Evolutionary conservation across 108 stramenopile species (phyloP).

Genomic region (Pseudonitzschia delicatissima): DNA sequence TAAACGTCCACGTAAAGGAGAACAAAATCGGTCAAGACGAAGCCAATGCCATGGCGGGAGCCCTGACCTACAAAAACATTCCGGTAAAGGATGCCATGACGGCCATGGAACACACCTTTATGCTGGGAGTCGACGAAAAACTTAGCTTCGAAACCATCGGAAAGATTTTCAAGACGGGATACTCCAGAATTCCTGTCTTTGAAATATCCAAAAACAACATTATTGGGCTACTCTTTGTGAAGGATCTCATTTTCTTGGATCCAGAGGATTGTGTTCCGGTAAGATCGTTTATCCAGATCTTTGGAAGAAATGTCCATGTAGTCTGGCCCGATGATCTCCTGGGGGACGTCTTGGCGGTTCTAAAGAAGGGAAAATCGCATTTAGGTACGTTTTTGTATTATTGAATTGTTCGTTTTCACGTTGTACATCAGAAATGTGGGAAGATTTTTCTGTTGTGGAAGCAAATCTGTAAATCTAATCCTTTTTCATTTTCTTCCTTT

Average conservation of each 20-base stretch:
- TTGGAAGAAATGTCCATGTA: conserved; percentile 84
- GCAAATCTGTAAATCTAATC: too few relatives aligned
- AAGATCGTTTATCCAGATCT: conserved; percentile 87
- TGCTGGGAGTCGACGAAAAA: conserved; percentile 85
- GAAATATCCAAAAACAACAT: conserved; percentile 83
- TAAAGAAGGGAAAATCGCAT: conserved; percentile 89
- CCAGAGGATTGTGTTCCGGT: conserved; percentile 93
- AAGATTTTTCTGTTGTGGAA: too few relatives aligned
- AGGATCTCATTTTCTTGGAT: conserved; percentile 98
- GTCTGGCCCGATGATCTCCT: conserved; percentile 87
- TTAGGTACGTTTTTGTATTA: background rate
- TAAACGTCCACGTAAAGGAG: conserved; percentile 89
- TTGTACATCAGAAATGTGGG: too few relatives aligned
- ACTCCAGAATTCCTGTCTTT: conserved; percentile 89
- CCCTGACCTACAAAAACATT: conserved; percentile 70
- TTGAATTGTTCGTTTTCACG: background rate
- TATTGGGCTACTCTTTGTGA: conserved; percentile 94
- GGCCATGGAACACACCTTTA: conserved; percentile 86
- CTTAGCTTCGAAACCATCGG: conserved; percentile 92
- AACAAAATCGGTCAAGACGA: conserved; percentile 84
- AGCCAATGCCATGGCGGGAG: conserved; percentile 92
- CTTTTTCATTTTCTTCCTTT: background rate
- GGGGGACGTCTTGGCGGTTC: conserved; percentile 85
- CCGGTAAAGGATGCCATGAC: conserved; percentile 94
- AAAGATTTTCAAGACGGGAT: conserved; percentile 95